Evolutionary conservation across 345 rosid genomes (phyloP).

Genomic region (Zanthoxylum bungeanum): DNA sequence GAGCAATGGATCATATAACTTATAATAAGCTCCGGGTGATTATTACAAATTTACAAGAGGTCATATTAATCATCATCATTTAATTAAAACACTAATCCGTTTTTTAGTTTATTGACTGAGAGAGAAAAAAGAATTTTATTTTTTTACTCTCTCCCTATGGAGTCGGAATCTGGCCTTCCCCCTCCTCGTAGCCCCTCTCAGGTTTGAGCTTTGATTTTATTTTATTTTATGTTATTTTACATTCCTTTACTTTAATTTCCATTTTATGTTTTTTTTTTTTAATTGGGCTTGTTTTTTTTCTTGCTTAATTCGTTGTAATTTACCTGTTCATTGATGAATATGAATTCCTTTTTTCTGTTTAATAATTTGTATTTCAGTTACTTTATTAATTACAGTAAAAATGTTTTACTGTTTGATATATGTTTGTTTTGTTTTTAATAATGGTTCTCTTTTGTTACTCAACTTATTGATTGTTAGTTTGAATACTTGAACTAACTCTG

Average conservation of each 20-base stretch:
- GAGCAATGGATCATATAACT: no score
- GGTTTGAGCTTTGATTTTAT: conserved; percentile 19
- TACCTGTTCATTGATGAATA: background rate
- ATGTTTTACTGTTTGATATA: background rate
- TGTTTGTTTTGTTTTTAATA: background rate
- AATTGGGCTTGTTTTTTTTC: background rate
- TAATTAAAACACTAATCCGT: background rate
- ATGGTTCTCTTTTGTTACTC: background rate
- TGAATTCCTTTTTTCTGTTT: background rate
- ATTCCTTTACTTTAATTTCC: background rate
- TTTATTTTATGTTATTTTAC: background rate
- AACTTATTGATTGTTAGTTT: background rate
- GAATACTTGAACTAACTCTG: background rate
- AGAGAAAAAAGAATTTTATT: background rate
- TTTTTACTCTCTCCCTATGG: conserved; percentile 18
- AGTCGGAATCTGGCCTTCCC: conserved; percentile 43
- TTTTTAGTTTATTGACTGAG: background rate
- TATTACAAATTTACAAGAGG: no score
- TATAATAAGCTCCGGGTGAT: no score
- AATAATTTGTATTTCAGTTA: background rate
- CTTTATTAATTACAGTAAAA: background rate
- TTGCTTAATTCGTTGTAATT: background rate
- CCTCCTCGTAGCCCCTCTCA: conserved; percentile 35
- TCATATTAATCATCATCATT: no score
- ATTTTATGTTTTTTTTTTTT: background rate